A percentile compares a stretch with the other conserved stretches of the same genome.
Evolutionary conservation across 2,329 filamentous ascomycete species (phyloP).

Genomic region (Chaetomium strumarium): DNA sequence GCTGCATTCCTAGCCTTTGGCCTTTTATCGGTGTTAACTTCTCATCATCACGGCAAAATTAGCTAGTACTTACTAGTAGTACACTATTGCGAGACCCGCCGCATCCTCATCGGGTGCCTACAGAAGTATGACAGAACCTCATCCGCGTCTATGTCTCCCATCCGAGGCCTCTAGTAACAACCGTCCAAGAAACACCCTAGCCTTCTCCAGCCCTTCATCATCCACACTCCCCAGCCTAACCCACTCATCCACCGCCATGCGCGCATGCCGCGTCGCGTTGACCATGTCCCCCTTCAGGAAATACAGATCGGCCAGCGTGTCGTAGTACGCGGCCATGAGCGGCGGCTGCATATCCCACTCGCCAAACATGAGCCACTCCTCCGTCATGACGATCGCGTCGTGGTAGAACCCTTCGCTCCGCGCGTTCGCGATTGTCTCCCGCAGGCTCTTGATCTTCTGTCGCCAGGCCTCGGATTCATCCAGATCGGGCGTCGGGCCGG

Average conservation of each 20-base stretch:
- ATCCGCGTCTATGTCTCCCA: too few species aligned
- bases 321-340: constrained; percentile 20
- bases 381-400: constrained; percentile 23
- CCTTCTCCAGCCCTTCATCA: constrained; percentile 18
- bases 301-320: constrained; percentile 21
- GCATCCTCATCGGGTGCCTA: too few species aligned
- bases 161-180: not conserved
- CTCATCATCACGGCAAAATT: too few species aligned
- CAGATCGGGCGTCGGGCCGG: constrained; percentile 7
- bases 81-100: too few species aligned
- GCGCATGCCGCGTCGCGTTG: constrained; percentile 22
- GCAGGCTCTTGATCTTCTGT: constrained; percentile 18
- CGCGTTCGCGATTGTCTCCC: constrained; percentile 18
- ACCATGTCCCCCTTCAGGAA: constrained; percentile 17
- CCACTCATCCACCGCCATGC: constrained; percentile 25
- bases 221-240: constrained; percentile 23
- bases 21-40: too few species aligned
- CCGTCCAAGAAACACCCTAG: constrained; percentile 13
- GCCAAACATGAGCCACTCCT: constrained; percentile 21
- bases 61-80: too few species aligned
- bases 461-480: constrained; percentile 25
- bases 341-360: constrained; percentile 20
- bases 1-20: too few species aligned
- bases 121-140: too few species aligned
- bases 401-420: constrained; percentile 19